These are phyloP conservation scores for Kondoa malvinella DNA, from an alignment of 768 basidiomycete species.

Conservation along the genomic window DNA sequence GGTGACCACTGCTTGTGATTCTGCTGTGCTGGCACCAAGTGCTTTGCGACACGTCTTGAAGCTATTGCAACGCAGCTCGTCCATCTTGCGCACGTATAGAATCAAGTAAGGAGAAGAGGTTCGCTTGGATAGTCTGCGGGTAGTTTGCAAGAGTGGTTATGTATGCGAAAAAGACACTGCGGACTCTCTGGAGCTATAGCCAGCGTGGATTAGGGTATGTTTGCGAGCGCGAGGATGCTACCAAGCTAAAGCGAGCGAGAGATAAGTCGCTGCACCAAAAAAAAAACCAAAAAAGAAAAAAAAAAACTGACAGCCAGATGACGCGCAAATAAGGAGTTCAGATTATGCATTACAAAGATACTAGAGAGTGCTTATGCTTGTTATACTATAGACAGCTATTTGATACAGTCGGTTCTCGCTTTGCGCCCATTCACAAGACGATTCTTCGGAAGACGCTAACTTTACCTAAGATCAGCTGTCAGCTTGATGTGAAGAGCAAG, in stretches of 20 bases:
- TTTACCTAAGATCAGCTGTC: background rate
- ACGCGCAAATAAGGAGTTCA: no score
- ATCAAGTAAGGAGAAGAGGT: background rate
- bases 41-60: background rate
- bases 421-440: background rate
- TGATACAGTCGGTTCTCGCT: no score
- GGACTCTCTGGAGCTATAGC: no score
- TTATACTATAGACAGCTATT: background rate
- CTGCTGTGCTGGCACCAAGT: background rate
- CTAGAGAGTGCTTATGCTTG: background rate
- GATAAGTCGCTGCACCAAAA: no score
- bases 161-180: no score
- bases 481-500: background rate
- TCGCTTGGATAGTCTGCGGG: background rate
- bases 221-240: no score
- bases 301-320: no score
- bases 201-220: no score
- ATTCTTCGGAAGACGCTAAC: background rate
- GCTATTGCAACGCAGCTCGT: conserved; percentile 2
- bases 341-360: background rate
- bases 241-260: no score
- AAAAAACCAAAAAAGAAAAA: no score
- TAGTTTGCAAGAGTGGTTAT: background rate
- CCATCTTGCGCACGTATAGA: background rate
- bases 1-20: background rate